Percentiles rank a stretch among this genome's conserved stretches.
Conservation (phyloP, 768 basidiomycete genomes). For the Phaeotremella skinneri region DNA sequence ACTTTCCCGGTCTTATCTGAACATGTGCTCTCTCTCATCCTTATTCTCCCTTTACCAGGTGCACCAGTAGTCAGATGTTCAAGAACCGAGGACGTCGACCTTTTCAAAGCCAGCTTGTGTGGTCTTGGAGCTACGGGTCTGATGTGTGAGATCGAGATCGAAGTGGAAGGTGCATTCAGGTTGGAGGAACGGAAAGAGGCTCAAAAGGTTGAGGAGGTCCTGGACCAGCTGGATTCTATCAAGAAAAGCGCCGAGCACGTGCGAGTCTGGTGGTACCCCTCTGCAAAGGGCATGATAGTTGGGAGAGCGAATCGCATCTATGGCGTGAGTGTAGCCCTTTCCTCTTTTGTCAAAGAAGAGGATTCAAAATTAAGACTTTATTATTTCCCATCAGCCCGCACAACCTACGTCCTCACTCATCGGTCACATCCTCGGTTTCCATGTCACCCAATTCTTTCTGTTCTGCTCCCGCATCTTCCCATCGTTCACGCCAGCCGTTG, state of each 20-base stretch:
- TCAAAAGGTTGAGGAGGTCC: slow-evolving; percentile 57
- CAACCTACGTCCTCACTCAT: slow-evolving; percentile 29
- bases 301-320: slow-evolving; percentile 71
- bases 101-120: slow-evolving; percentile 86
- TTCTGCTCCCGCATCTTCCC: slow-evolving; percentile 70
- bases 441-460: slow-evolving; percentile 77
- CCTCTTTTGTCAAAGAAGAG: too few species aligned
- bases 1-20: slow-evolving; percentile 70
- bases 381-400: slow-evolving; percentile 22
- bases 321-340: slow-evolving; percentile 75
- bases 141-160: slow-evolving; percentile 71
- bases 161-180: slow-evolving; percentile 77
- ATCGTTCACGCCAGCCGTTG: slow-evolving; percentile 64
- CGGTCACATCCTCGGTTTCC: slow-evolving; percentile 68
- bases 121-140: slow-evolving; percentile 88
- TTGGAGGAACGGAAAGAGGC: slow-evolving; percentile 70
- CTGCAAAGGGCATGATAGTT: slow-evolving; percentile 67
- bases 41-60: slow-evolving; percentile 66
- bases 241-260: slow-evolving; percentile 72
- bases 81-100: slow-evolving; percentile 60
- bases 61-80: slow-evolving; percentile 70
- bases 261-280: slow-evolving; percentile 94
- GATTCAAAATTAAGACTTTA: too few species aligned
- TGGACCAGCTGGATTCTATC: slow-evolving; percentile 47
- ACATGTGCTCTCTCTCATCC: slow-evolving; percentile 68